Conservation (phyloP, 2,329 filamentous ascomycete genomes). For the Verticillium albo-atrum region DNA sequence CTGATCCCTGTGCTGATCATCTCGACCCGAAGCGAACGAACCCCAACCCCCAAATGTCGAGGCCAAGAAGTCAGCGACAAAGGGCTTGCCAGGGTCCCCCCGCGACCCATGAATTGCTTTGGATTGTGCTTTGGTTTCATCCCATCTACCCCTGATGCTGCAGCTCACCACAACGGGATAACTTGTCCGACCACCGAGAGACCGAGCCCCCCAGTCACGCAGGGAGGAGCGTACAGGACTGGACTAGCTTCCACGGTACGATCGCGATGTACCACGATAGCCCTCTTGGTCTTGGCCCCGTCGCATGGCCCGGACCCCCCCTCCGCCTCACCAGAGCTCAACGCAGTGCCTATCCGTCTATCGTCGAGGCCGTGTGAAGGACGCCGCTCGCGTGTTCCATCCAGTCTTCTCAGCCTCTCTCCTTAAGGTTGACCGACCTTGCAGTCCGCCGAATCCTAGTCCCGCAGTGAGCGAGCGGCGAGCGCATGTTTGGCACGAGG, state of each 20-base stretch:
- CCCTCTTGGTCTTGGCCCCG: background rate
- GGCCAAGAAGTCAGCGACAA: background rate
- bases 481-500: background rate
- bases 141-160: background rate
- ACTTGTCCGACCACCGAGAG: background rate
- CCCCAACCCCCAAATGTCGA: background rate
- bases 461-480: background rate
- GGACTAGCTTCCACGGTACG: background rate
- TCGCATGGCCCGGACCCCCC: background rate
- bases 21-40: background rate
- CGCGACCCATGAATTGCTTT: background rate
- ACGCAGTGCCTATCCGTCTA: background rate
- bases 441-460: background rate
- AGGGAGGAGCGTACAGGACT: too few species aligned
- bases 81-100: background rate
- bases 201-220: background rate
- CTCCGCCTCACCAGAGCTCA: background rate
- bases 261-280: background rate
- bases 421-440: background rate
- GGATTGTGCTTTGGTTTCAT: background rate
- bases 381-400: background rate
- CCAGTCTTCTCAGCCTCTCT: background rate
- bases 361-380: too few species aligned
- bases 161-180: background rate
- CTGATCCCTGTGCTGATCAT: conserved; percentile 2